Conservation (phyloP, 305 asterid genomes). For the Lippia alba region DNA sequence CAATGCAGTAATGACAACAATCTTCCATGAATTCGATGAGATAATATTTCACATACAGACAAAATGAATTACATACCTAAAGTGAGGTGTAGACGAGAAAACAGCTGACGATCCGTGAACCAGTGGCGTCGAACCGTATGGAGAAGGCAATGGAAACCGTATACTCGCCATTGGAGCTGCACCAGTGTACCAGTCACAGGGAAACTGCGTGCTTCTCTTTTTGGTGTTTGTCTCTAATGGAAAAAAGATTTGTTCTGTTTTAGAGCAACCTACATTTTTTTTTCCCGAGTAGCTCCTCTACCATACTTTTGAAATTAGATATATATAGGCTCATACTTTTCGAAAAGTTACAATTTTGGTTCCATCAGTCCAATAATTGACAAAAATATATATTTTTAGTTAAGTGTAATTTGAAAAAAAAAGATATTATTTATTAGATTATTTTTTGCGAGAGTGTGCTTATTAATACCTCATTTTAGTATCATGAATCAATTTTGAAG, state of each 20-base stretch:
- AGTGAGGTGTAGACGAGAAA: conserved; percentile 27
- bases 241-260: not conserved
- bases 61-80: conserved; percentile 37
- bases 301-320: no score
- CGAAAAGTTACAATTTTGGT: no score
- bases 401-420: no score
- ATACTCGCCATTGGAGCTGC: conserved; percentile 42
- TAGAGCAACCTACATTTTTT: no score
- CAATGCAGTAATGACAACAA: conserved; percentile 13
- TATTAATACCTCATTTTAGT: no score
- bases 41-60: not conserved
- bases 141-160: conserved; percentile 35
- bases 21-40: conserved; percentile 11
- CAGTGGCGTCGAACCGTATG: conserved; percentile 38
- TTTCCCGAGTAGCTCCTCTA: no score
- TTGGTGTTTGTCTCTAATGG: not conserved
- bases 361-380: no score
- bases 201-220: not conserved
- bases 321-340: no score
- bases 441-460: no score
- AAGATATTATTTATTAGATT: not conserved
- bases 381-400: no score
- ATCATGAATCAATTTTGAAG: no score
- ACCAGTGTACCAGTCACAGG: not conserved
- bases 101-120: conserved; percentile 18